Evolutionary conservation across 2,329 filamentous ascomycete species (phyloP).

Genomic region (Fonsecaea nubica): DNA sequence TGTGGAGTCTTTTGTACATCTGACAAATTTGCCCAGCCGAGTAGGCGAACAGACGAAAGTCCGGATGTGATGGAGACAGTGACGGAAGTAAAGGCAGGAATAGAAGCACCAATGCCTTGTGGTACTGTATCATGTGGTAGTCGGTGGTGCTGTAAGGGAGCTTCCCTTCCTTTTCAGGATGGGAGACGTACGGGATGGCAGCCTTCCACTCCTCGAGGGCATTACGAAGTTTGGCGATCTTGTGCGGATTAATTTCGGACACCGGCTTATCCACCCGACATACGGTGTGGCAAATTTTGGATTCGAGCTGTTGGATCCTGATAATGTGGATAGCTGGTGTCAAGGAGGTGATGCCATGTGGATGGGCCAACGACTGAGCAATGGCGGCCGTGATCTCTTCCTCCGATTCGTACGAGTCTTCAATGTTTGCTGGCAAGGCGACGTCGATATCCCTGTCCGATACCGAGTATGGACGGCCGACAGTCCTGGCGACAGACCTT

Average conservation of each 20-base stretch:
- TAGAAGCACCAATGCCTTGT: constrained; percentile 3
- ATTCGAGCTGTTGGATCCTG: constrained; percentile 5
- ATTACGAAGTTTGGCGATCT: constrained; percentile 6
- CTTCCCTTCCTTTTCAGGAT: background rate
- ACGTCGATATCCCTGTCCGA: constrained; percentile 12
- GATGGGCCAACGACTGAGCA: background rate
- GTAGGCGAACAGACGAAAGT: constrained; percentile 11
- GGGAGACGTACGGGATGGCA: constrained; percentile 6
- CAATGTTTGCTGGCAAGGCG: constrained; percentile 7
- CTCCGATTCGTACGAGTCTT: constrained; percentile 7
- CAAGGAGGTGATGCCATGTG: background rate
- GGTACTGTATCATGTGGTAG: constrained; percentile 13
- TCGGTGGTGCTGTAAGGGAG: constrained; percentile 5
- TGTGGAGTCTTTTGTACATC: constrained; percentile 14
- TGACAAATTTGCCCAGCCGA: constrained; percentile 12
- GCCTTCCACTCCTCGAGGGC: constrained; percentile 9
- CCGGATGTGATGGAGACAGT: background rate
- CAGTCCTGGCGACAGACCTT: constrained; percentile 7
- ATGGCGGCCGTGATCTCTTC: constrained; percentile 1
- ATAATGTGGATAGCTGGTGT: constrained; percentile 7
- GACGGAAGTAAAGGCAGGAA: constrained; percentile 2
- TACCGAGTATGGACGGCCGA: constrained; percentile 4
- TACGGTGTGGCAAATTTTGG: constrained; percentile 1
- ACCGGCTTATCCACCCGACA: constrained; percentile 4
- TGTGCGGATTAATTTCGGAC: constrained; percentile 7